Conservation (phyloP, 1,284 basidiomycete species). For the Meira miltonrushii region DNA sequence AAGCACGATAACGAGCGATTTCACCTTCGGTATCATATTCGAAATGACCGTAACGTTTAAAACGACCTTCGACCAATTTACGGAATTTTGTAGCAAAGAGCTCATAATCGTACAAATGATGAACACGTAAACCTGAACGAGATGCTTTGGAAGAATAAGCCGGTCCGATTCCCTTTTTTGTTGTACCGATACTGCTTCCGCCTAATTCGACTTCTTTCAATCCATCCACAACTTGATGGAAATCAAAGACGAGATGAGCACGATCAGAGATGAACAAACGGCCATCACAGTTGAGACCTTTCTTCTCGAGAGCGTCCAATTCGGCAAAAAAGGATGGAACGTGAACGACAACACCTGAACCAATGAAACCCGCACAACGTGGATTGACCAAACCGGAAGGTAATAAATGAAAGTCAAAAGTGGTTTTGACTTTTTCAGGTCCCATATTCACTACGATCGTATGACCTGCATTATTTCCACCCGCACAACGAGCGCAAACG, state of each 20-base stretch:
- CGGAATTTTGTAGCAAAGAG: slow-evolving; percentile 88
- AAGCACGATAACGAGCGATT: slow-evolving; percentile 79
- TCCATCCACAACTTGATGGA: slow-evolving; percentile 98
- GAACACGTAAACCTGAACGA: slow-evolving; percentile 86
- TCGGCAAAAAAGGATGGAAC: slow-evolving; percentile 91
- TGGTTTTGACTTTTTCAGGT: slow-evolving; percentile 67
- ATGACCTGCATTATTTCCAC: slow-evolving; percentile 97
- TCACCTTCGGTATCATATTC: slow-evolving; percentile 98
- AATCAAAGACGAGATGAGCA: slow-evolving; percentile 94
- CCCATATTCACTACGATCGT: slow-evolving; percentile 83
- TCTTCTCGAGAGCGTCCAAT: slow-evolving; percentile 75
- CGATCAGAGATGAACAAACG: slow-evolving; percentile 91
- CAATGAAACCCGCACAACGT: slow-evolving; percentile 78
- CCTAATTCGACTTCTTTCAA: slow-evolving; percentile 96
- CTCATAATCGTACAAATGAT: slow-evolving; percentile 87
- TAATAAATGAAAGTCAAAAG: slow-evolving; percentile 90
- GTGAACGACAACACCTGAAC: slow-evolving; percentile 90
- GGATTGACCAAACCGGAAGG: slow-evolving; percentile 90
- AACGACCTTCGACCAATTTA: slow-evolving; percentile 88
- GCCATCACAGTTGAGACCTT: slow-evolving; percentile 84
- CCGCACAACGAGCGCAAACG: slow-evolving; percentile 90
- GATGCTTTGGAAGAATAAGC: slow-evolving; percentile 97
- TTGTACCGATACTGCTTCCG: slow-evolving; percentile 85
- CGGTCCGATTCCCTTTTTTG: slow-evolving; percentile 95
- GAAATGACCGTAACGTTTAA: slow-evolving; percentile 96